phyloP scores from a whole-genome alignment of 1,284 basidiomycete species.

The Phellopilus nigrolimitatus region DNA sequence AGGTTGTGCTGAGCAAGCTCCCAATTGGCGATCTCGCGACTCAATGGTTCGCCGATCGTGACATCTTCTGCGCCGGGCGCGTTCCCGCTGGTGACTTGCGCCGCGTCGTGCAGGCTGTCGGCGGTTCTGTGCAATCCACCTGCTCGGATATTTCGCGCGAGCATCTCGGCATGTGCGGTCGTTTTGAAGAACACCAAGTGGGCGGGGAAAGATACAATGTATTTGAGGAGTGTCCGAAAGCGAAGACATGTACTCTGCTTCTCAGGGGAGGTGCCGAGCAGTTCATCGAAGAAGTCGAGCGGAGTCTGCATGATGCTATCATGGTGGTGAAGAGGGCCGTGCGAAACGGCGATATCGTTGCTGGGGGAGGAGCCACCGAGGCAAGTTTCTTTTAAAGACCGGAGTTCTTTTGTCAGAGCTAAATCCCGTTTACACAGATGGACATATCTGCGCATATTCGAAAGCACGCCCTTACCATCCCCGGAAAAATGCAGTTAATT shows the following conservation, averaged over 20 bases:
- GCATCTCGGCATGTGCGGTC: slow-evolving; percentile 89
- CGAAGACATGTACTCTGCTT: slow-evolving; percentile 97
- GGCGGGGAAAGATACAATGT: slow-evolving; percentile 98
- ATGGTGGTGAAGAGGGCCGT: slow-evolving; percentile 99
- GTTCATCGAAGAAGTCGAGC: slow-evolving; percentile 97
- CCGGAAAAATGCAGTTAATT: slow-evolving; percentile 95
- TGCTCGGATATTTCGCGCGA: slow-evolving; percentile 89
- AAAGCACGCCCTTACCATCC: slow-evolving; percentile 86
- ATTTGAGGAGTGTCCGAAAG: slow-evolving; percentile 89
- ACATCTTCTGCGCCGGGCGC: slow-evolving; percentile 98
- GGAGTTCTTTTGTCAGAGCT: not conserved
- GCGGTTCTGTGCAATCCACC: slow-evolving; percentile 93
- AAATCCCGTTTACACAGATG: slow-evolving; percentile 57
- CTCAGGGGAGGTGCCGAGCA: slow-evolving; percentile 97
- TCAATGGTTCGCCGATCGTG: slow-evolving; percentile 98
- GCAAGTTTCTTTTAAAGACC: slow-evolving; percentile 38
- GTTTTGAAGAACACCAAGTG: slow-evolving; percentile 93
- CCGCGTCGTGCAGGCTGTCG: slow-evolving; percentile 93
- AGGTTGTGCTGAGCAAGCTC: slow-evolving; percentile 96
- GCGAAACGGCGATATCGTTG: slow-evolving; percentile 93
- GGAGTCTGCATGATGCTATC: slow-evolving; percentile 96
- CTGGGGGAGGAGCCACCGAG: slow-evolving; percentile 96
- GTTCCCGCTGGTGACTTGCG: slow-evolving; percentile 90
- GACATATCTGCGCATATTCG: slow-evolving; percentile 92
- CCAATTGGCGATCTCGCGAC: slow-evolving; percentile 99